Evolutionary conservation across 1,139 yeast genomes (phyloP).

Genomic region (Debaryomyces coudertii): DNA sequence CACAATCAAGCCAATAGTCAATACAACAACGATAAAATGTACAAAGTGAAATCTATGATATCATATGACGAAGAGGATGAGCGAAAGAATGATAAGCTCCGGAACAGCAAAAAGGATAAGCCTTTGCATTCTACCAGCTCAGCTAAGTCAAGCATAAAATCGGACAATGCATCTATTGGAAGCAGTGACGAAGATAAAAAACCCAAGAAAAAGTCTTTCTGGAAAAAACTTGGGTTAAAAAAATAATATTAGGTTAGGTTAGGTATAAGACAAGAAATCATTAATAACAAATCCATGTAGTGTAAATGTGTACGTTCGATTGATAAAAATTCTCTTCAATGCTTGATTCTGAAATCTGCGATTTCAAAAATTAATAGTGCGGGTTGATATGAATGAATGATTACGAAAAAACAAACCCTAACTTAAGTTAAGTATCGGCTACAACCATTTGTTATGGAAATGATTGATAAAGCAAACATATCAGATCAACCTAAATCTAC

Average conservation of each 20-base stretch:
- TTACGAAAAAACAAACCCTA: background rate
- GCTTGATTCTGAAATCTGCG: too few relatives aligned
- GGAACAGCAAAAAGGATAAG: slow-evolving; percentile 20
- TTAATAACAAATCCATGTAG: background rate
- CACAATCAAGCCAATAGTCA: slow-evolving; percentile 11
- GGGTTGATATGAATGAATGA: background rate
- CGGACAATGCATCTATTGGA: slow-evolving; percentile 13
- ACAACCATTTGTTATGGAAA: background rate
- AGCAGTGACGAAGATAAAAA: slow-evolving; percentile 15
- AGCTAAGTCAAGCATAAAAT: slow-evolving; percentile 16
- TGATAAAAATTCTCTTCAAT: background rate
- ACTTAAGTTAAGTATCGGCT: background rate
- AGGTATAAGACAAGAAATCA: background rate
- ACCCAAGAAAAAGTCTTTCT: slow-evolving; percentile 30
- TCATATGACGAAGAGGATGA: slow-evolving; percentile 36
- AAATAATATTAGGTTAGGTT: slow-evolving; percentile 19
- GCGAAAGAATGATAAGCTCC: slow-evolving; percentile 26
- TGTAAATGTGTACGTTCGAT: background rate
- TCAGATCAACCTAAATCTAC: slow-evolving; percentile 3
- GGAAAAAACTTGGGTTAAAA: slow-evolving; percentile 38
- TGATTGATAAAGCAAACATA: background rate
- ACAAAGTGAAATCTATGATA: slow-evolving; percentile 46
- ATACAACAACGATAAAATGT: slow-evolving; percentile 24
- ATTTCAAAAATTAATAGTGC: background rate
- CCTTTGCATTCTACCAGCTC: slow-evolving; percentile 13